phyloP scores from a whole-genome alignment of 2,329 filamentous ascomycete genomes.

The Phyllosticta citriasiana region DNA sequence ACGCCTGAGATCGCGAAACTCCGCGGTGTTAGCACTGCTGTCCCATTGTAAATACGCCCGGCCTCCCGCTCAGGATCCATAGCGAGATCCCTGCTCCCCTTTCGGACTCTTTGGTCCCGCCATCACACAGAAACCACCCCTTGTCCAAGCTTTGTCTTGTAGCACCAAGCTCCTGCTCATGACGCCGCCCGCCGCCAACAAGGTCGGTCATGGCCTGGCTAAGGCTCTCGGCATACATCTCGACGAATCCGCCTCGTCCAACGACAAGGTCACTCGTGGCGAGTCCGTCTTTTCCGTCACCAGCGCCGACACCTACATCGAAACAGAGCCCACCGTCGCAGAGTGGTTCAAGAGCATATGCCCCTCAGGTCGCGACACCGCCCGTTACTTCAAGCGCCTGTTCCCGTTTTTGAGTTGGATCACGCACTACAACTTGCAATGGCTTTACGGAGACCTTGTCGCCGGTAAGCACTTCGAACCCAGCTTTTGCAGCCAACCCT shows the following conservation, averaged over 20 bases:
- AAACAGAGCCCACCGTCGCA: constrained; percentile 62
- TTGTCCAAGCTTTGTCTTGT: not conserved
- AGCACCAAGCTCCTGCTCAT: constrained; percentile 5
- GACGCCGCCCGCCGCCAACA: constrained; percentile 32
- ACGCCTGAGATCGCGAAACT: not conserved
- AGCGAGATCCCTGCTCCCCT: not conserved
- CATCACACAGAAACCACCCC: not conserved
- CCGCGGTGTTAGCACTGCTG: not conserved
- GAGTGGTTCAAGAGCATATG: constrained; percentile 61
- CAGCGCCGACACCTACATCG: constrained; percentile 69
- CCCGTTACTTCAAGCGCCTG: constrained; percentile 56
- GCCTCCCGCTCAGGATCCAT: not conserved
- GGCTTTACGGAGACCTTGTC: constrained; percentile 83
- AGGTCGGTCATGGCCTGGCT: constrained; percentile 63
- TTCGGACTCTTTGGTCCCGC: not conserved
- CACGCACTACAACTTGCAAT: constrained; percentile 74
- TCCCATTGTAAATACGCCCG: not conserved
- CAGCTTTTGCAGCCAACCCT: not conserved
- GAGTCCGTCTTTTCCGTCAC: constrained; percentile 69
- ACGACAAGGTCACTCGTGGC: constrained; percentile 59
- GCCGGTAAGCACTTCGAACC: constrained; percentile 76
- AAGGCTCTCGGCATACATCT: constrained; percentile 77
- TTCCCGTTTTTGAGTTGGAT: constrained; percentile 94
- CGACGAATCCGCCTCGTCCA: constrained; percentile 52
- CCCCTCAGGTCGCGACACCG: constrained; percentile 47